Percentiles rank a stretch among this genome's conserved stretches.
These are phyloP conservation scores for Wickerhamomyces queroliae DNA, from an alignment of 805 yeast genomes.

Conservation along the genomic window DNA sequence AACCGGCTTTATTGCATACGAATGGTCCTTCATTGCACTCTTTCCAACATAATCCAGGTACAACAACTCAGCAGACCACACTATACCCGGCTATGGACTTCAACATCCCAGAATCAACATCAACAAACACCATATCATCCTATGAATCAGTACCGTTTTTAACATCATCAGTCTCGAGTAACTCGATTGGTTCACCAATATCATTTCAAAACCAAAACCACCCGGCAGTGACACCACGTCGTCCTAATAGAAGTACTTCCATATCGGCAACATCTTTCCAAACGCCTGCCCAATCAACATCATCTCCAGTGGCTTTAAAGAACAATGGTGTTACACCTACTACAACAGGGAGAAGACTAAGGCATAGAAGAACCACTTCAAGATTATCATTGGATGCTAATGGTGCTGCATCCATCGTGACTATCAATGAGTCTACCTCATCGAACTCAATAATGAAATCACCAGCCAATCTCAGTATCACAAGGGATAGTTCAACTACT, in stretches of 20 bases:
- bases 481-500: background rate
- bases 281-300: slow-evolving; percentile 17
- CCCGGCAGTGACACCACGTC: slow-evolving; percentile 31
- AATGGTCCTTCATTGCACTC: background rate
- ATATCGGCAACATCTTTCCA: slow-evolving; percentile 28
- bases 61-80: slow-evolving; percentile 3
- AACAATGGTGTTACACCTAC: slow-evolving; percentile 10
- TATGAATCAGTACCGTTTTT: slow-evolving; percentile 25
- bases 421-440: slow-evolving; percentile 17
- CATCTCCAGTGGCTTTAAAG: slow-evolving; percentile 9
- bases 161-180: slow-evolving; percentile 18
- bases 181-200: slow-evolving; percentile 17
- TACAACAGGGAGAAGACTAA: slow-evolving; percentile 19
- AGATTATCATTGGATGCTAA: slow-evolving; percentile 31
- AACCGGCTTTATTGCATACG: too few species aligned
- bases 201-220: slow-evolving; percentile 29
- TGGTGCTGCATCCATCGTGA: slow-evolving; percentile 21
- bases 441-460: slow-evolving; percentile 23
- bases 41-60: slow-evolving; percentile 3
- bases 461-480: slow-evolving; percentile 17
- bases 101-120: slow-evolving; percentile 21
- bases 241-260: slow-evolving; percentile 16
- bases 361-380: slow-evolving; percentile 36
- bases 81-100: slow-evolving; percentile 17
- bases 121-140: slow-evolving; percentile 29